These are phyloP conservation scores for Quercus glauca DNA, from an alignment of 306 rosid genomes.

Conservation along the genomic window DNA sequence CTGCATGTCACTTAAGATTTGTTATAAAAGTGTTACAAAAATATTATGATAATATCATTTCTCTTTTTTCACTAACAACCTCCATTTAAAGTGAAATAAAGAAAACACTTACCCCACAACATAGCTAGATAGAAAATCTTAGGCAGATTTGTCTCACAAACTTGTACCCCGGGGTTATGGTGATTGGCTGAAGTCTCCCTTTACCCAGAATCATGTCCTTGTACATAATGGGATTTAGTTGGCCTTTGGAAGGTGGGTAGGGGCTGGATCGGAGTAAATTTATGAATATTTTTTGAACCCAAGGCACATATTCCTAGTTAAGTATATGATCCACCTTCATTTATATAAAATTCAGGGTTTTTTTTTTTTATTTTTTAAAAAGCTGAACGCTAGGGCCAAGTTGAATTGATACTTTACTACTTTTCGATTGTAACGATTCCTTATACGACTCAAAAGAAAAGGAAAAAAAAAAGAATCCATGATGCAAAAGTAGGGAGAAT, in stretches of 20 bases:
- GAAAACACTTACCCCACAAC: no score
- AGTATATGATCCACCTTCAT: background rate
- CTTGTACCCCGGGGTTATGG: background rate
- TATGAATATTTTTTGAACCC: no score
- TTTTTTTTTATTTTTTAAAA: background rate
- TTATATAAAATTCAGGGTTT: background rate
- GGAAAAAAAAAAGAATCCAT: background rate
- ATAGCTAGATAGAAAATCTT: no score
- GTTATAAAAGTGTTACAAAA: accelerated
- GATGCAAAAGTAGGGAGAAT: background rate
- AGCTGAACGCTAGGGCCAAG: background rate
- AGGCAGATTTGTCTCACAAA: no score
- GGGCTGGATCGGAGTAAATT: no score
- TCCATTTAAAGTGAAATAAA: no score
- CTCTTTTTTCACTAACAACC: no score
- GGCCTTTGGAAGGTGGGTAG: no score
- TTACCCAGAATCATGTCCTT: background rate
- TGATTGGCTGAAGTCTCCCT: background rate
- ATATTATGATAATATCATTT: accelerated
- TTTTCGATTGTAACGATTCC: background rate
- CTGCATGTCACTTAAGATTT: accelerated
- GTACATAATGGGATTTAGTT: background rate
- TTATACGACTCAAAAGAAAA: background rate
- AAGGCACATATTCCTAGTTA: background rate
- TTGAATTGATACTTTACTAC: background rate